phyloP scores from a whole-genome alignment of 305 asterid species.

The Fraxinus platypoda region DNA sequence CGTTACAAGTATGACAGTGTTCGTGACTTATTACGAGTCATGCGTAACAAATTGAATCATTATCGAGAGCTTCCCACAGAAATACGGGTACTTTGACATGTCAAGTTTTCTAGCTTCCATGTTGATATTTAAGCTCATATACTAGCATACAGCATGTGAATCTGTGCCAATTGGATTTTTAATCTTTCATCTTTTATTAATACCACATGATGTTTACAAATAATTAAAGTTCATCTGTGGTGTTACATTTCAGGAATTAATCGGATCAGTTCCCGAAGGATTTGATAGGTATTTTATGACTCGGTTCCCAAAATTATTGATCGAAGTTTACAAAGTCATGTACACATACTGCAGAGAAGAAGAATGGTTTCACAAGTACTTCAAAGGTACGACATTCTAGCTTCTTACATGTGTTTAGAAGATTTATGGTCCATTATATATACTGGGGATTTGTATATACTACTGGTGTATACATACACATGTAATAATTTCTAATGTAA shows the following conservation, averaged over 20 bases:
- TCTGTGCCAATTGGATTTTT: background rate
- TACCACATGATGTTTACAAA: background rate
- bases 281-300: conserved; percentile 69
- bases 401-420: background rate
- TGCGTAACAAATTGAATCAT: conserved; percentile 91
- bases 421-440: background rate
- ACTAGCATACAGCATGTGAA: background rate
- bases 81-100: conserved; percentile 58
- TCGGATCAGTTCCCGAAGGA: conserved; percentile 86
- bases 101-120: background rate
- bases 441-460: background rate
- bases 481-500: background rate
- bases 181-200: background rate
- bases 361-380: conserved; percentile 68
- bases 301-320: conserved; percentile 72
- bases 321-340: conserved; percentile 78
- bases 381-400: conserved; percentile 32
- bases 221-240: conserved; percentile 9
- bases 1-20: conserved; percentile 74
- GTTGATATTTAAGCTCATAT: background rate
- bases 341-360: conserved; percentile 52
- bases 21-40: conserved; percentile 84
- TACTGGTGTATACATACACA: background rate
- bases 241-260: conserved; percentile 49
- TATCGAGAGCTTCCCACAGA: conserved; percentile 84